Evolutionary conservation across 2,329 filamentous ascomycete genomes (phyloP), one percentile per base, ranked within the genome.

Genomic region (Penicillium expansum): DNA sequence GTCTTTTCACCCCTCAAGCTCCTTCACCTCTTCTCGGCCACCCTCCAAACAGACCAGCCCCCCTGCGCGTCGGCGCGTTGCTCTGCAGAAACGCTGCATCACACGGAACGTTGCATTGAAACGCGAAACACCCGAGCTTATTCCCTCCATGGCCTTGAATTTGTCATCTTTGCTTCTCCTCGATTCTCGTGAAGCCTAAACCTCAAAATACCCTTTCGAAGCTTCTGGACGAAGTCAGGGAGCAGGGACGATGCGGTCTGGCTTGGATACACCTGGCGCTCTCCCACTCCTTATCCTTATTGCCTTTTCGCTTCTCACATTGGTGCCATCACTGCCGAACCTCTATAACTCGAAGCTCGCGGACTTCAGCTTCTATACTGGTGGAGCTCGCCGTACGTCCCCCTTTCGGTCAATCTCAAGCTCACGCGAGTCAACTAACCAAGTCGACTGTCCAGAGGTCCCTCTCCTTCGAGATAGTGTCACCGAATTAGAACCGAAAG

Each of bases 211-310:
- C 30, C 43, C 6, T n/a, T n/a, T 49, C 20, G 51, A 53, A 59
- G 48, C 51, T 48, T 35, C 38, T 54, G 44, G 55, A 41, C 52
- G 55, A 53, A 56, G 93, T 91, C 92, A 76, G 91, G 94, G 66
- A 96, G 69, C 69, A 64, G 63, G 63, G 64, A 73, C 61, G 48
- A 74, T 74, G 71, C 67, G 70, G 60, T 68, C 70, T 56, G 70
- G 70, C 50, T 54, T 74, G 52, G 64, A 65, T 50, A 72, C 70
- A 66, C 64, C 70, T 56, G 69, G 69, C 60, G 67, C 70, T 42
- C 65, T 73, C 52, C 69, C 71, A 57, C 68, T 73, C 50, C 62
- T 74, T 32, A 67, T 64, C 48, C 58, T 74, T 53, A 38, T 73
- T 52, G 54, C 72, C 39, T 71, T 74, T 52, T 69, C 68, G 44